phyloP scores from a whole-genome alignment of 139 green algal species.

The Trebouxia sp. region DNA sequence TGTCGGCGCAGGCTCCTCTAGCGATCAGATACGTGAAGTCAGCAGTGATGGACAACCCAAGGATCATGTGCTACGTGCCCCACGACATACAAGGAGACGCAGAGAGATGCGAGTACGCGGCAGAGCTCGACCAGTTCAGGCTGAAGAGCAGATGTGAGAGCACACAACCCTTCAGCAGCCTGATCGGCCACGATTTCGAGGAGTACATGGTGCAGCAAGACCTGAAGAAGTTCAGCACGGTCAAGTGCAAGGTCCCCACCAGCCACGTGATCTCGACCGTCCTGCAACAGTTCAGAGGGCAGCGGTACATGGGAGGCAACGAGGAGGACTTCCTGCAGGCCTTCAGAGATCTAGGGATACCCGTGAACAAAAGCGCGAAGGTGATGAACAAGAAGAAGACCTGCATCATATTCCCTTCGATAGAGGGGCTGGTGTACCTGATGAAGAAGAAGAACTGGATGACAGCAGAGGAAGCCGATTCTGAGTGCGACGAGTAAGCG shows the following conservation, averaged over 20 bases:
- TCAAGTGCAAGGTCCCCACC: constrained; percentile 19
- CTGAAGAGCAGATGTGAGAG: constrained; percentile 21
- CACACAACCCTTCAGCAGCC: constrained; percentile 13
- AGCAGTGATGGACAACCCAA: constrained; percentile 8
- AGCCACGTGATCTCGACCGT: constrained; percentile 14
- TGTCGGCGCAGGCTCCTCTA: neutral
- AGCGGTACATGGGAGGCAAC: constrained; percentile 18
- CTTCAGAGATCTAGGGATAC: constrained; percentile 6
- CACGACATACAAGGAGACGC: constrained; percentile 9
- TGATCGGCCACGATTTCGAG: neutral
- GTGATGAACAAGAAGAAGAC: constrained; percentile 20
- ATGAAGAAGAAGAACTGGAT: constrained; percentile 25
- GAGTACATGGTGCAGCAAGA: constrained; percentile 15
- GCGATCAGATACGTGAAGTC: constrained; percentile 6
- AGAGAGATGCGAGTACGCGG: constrained; percentile 3
- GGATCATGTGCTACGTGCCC: constrained; percentile 9
- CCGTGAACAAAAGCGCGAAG: constrained; percentile 17
- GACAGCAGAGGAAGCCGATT: constrained; percentile 16
- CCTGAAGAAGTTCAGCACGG: constrained; percentile 19
- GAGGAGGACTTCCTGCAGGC: constrained; percentile 20
- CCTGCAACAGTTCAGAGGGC: constrained; percentile 20
- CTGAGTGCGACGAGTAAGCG: constrained; percentile 17
- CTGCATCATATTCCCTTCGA: constrained; percentile 18
- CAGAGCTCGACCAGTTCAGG: constrained; percentile 8
- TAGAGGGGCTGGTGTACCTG: constrained; percentile 21